Conservation (phyloP, 495 filamentous ascomycete genomes). For the Sporormia fimetaria region DNA sequence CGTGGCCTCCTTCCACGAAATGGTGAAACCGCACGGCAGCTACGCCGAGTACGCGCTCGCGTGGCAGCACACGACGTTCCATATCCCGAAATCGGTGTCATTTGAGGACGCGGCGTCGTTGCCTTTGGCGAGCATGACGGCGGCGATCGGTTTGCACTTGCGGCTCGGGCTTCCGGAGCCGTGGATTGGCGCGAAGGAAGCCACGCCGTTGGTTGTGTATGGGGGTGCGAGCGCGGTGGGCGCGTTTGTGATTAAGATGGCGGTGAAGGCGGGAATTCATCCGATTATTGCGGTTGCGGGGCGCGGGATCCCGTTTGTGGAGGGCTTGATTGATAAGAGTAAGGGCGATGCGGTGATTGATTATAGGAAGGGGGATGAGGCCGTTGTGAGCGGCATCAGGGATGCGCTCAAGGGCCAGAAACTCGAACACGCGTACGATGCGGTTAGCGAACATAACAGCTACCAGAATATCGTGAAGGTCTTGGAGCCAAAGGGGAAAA, state of each 20-base stretch:
- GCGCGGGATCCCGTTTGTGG: conserved; percentile 43
- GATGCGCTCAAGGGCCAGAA: conserved; percentile 35
- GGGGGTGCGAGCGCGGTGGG: conserved; percentile 59
- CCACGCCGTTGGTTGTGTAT: conserved; percentile 52
- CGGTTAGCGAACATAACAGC: conserved; percentile 45
- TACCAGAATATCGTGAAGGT: conserved; percentile 39
- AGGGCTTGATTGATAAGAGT: conserved; percentile 45
- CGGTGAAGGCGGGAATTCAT: conserved; percentile 55
- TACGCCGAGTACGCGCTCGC: conserved; percentile 64
- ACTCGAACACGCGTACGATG: conserved; percentile 46
- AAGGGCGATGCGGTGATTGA: conserved; percentile 64
- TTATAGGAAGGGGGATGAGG: conserved; percentile 51
- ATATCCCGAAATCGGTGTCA: conserved; percentile 48
- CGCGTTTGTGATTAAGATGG: conserved; percentile 56
- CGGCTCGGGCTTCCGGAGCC: conserved; percentile 51
- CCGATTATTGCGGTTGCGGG: conserved; percentile 64
- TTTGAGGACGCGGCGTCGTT: conserved; percentile 68
- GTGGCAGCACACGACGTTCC: conserved; percentile 56
- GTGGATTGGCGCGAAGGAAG: conserved; percentile 38
- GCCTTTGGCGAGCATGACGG: conserved; percentile 64
- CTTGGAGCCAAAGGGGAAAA: conserved; percentile 37
- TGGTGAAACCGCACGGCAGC: conserved; percentile 43
- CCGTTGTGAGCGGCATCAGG: conserved; percentile 41
- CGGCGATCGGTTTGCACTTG: conserved; percentile 52
- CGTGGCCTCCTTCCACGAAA: conserved; percentile 60